Evolutionary conservation across 2,329 filamentous ascomycete genomes (phyloP).

Genomic region (Alternaria sp.): DNA sequence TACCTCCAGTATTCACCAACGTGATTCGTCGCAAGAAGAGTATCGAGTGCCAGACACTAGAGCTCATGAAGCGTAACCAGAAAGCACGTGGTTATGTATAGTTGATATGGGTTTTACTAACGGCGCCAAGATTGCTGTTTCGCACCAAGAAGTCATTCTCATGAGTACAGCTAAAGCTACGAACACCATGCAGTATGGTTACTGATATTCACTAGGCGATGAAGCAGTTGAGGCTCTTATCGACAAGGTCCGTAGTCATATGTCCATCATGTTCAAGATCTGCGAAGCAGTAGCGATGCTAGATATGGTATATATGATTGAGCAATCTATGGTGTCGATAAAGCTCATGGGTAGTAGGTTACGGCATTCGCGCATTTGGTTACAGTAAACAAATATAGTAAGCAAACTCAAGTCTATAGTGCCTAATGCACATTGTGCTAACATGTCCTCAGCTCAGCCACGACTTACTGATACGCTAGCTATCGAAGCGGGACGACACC

Average conservation of each 20-base stretch:
- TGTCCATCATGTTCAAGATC: conserved; percentile 79
- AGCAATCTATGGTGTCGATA: background rate
- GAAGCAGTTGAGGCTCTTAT: conserved; percentile 77
- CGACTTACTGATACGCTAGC: conserved; percentile 74
- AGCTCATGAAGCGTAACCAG: conserved; percentile 79
- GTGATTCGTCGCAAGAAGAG: conserved; percentile 74
- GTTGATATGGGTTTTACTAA: background rate
- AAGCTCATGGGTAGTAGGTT: conserved; percentile 29
- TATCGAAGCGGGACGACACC: conserved; percentile 78
- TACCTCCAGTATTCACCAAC: conserved; percentile 82
- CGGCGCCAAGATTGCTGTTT: conserved; percentile 72
- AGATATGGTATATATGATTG: conserved; percentile 72
- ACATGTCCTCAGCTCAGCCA: conserved; percentile 64
- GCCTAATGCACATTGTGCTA: conserved; percentile 8
- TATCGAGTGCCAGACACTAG: conserved; percentile 87
- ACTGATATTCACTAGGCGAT: conserved; percentile 59
- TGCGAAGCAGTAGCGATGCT: conserved; percentile 87
- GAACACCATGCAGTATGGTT: too few relatives aligned
- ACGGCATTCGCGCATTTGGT: conserved; percentile 66
- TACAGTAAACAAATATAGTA: conserved; percentile 69
- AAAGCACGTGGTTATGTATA: conserved; percentile 37
- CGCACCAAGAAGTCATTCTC: conserved; percentile 82
- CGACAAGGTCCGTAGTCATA: conserved; percentile 73
- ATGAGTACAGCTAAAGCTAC: conserved; percentile 63
- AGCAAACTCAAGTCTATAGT: conserved; percentile 6